phyloP scores from a whole-genome alignment of 2,329 filamentous ascomycete species.

The Phialophora chinensis region DNA sequence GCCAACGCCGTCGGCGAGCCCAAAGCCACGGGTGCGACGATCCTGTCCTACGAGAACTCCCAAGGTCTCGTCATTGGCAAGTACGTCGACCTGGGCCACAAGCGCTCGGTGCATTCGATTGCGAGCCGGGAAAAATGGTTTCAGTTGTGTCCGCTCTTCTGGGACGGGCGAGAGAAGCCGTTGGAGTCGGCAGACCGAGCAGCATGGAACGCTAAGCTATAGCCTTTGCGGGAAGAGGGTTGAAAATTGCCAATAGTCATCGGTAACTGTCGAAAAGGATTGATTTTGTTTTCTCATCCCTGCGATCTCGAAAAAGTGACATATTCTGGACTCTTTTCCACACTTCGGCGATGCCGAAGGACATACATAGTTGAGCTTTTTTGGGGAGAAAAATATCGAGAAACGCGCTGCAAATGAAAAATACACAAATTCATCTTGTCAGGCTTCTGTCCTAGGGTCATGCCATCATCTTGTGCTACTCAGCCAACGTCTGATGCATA shows the following conservation, averaged over 20 bases:
- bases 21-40: conserved; percentile 70
- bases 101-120: conserved; percentile 70
- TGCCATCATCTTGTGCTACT: conserved; percentile 2
- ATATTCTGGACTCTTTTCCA: no score
- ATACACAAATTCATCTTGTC: no score
- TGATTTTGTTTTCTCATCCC: not conserved
- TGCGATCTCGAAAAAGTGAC: no score
- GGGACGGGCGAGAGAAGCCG: conserved; percentile 54
- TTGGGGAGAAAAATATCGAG: no score
- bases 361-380: no score
- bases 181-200: conserved; percentile 54
- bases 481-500: conserved; percentile 22
- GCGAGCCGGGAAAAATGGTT: conserved; percentile 73
- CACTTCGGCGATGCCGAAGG: no score
- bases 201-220: conserved; percentile 56
- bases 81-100: conserved; percentile 74
- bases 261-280: not conserved
- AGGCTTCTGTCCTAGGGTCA: not conserved
- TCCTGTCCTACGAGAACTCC: conserved; percentile 75
- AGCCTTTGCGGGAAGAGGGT: not conserved
- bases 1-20: conserved; percentile 67
- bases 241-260: no score
- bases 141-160: conserved; percentile 60
- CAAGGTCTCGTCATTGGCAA: conserved; percentile 76
- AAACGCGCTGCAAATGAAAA: no score